phyloP scores from a whole-genome alignment of 208 protist species.

The Acanthamoeba culbertsoni region DNA sequence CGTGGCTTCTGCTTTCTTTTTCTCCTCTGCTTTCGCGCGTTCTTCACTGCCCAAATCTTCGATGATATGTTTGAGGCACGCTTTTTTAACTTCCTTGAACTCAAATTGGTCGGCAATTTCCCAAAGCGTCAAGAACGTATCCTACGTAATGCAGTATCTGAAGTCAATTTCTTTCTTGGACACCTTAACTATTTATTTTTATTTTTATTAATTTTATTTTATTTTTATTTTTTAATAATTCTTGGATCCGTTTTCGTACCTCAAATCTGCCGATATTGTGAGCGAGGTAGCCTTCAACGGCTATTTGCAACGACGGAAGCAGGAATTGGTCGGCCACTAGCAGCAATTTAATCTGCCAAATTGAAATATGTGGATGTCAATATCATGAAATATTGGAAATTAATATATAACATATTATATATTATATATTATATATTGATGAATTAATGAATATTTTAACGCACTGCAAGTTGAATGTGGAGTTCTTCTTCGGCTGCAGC shows the following conservation, averaged over 20 bases:
- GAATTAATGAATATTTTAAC: background rate
- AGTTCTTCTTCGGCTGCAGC: background rate
- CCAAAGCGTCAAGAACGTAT: background rate
- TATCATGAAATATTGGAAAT: background rate
- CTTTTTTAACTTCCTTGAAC: conserved; percentile 12
- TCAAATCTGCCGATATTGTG: background rate
- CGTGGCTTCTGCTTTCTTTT: background rate
- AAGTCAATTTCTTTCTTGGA: background rate
- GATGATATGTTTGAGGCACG: background rate
- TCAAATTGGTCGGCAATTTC: conserved; percentile 10
- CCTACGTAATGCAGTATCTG: too few relatives aligned
- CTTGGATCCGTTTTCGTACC: background rate
- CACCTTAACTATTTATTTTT: background rate
- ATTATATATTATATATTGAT: background rate
- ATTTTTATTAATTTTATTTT: background rate
- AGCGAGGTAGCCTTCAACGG: conserved; percentile 1
- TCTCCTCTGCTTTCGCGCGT: background rate
- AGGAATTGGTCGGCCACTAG: conserved; percentile 14
- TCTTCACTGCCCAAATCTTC: background rate
- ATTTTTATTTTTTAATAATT: background rate
- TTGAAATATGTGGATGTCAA: background rate
- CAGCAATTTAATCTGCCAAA: background rate
- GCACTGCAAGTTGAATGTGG: background rate
- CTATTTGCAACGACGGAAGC: background rate
- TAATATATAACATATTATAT: background rate